Percentiles rank a stretch among this genome's conserved stretches.
Conservation (phyloP, 495 filamentous ascomycete species). For the Penicillium macrosclerotiorum region DNA sequence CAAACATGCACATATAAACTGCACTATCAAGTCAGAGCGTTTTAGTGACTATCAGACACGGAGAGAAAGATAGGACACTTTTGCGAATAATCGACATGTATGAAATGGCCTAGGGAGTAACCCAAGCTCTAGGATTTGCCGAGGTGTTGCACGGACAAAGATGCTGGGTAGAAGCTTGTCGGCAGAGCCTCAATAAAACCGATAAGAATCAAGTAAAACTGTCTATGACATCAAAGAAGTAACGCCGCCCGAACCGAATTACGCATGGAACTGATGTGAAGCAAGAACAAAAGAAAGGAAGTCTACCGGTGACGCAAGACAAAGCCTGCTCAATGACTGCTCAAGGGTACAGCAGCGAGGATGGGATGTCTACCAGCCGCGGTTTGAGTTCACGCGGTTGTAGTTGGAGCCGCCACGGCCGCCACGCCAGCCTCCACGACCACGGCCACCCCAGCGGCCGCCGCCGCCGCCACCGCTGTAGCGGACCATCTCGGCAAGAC, state of each 20-base stretch:
- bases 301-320: slow-evolving; percentile 34
- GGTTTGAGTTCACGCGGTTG: too few species aligned
- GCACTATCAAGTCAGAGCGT: slow-evolving; percentile 3
- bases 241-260: slow-evolving; percentile 46
- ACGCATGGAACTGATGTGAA: slow-evolving; percentile 33
- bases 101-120: slow-evolving; percentile 12
- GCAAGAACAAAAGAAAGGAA: slow-evolving; percentile 27
- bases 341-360: slow-evolving; percentile 16
- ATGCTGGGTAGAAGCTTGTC: slow-evolving; percentile 8
- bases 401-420: slow-evolving; percentile 43
- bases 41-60: slow-evolving; percentile 14
- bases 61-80: slow-evolving; percentile 20
- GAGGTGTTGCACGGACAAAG: slow-evolving; percentile 1
- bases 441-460: slow-evolving; percentile 63
- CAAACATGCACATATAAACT: slow-evolving; percentile 23
- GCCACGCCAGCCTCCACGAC: slow-evolving; percentile 59
- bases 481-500: slow-evolving; percentile 92
- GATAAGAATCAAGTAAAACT: slow-evolving; percentile 32
- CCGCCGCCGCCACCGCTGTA: slow-evolving; percentile 85
- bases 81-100: slow-evolving; percentile 32
- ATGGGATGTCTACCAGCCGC: slow-evolving; percentile 7
- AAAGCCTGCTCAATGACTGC: slow-evolving; percentile 32
- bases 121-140: slow-evolving; percentile 15
- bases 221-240: slow-evolving; percentile 46
- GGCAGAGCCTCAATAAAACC: slow-evolving; percentile 11